Percentiles rank a stretch among this genome's conserved stretches.
These are phyloP conservation scores for Lactarius akahatsu DNA, from an alignment of 768 basidiomycete genomes.

Conservation along the genomic window DNA sequence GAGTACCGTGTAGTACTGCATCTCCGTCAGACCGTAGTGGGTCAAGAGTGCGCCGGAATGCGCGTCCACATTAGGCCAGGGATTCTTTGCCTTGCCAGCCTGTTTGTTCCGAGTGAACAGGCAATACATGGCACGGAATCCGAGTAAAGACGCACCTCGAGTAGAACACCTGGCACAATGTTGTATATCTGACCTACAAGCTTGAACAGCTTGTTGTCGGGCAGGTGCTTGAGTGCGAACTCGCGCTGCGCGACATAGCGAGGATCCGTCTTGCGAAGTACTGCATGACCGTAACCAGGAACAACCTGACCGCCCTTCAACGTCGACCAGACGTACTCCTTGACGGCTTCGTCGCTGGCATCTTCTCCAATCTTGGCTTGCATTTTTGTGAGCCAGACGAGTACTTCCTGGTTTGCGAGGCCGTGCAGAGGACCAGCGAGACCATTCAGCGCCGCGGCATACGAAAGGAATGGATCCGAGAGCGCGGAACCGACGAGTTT, in stretches of 20 bases:
- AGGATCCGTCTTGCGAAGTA: conserved; percentile 88
- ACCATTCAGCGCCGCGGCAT: conserved; percentile 90
- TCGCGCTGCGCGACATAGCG: conserved; percentile 89
- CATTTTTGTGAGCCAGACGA: conserved; percentile 94
- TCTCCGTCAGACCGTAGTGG: conserved; percentile 83
- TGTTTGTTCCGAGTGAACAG: conserved; percentile 31
- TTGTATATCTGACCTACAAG: conserved; percentile 88
- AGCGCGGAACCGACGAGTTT: conserved; percentile 94
- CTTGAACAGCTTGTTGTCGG: conserved; percentile 88
- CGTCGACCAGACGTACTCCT: conserved; percentile 93
- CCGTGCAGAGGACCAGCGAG: conserved; percentile 97
- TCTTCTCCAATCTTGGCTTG: conserved; percentile 83
- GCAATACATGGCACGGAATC: conserved; percentile 1
- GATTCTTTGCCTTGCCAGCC: conserved; percentile 92
- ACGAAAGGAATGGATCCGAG: conserved; percentile 96
- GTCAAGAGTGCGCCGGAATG: conserved; percentile 90
- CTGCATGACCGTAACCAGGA: conserved; percentile 88
- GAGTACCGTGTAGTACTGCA: conserved; percentile 96
- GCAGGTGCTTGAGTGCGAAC: conserved; percentile 83
- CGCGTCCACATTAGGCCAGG: conserved; percentile 96
- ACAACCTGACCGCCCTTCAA: conserved; percentile 92
- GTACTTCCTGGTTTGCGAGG: conserved; percentile 95
- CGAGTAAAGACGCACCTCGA: conserved; percentile 54
- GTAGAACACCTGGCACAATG: conserved; percentile 85
- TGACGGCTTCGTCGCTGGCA: conserved; percentile 83